A percentile compares a stretch with the other conserved stretches of the same genome.
Conservation (phyloP, 1,139 yeast genomes). For the Yamadazyma siamensis region DNA sequence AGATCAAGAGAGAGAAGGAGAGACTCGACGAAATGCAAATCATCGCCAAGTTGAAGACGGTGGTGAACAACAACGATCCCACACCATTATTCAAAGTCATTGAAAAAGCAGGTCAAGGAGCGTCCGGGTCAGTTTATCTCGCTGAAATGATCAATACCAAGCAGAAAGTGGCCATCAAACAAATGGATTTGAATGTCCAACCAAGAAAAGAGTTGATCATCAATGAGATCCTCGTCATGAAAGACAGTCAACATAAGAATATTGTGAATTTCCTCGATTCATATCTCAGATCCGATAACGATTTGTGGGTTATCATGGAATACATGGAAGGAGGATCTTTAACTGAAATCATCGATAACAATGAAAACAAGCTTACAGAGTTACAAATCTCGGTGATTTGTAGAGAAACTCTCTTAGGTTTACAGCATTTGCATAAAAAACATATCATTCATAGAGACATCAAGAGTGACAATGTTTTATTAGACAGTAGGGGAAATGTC, state of each 20-base stretch:
- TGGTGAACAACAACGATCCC: conserved; percentile 83
- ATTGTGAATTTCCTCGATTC: conserved; percentile 48
- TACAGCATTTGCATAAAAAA: conserved; percentile 85
- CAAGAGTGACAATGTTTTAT: conserved; percentile 87
- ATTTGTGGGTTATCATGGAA: conserved; percentile 92
- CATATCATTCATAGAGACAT: conserved; percentile 95
- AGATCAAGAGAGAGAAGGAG: conserved; percentile 58
- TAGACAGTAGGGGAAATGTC: conserved; percentile 84
- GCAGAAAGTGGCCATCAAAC: conserved; percentile 80
- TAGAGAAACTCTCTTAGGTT: conserved; percentile 85
- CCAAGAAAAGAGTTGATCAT: conserved; percentile 91
- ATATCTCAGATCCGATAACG: conserved; percentile 39
- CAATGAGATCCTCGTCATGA: conserved; percentile 49
- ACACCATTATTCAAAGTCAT: conserved; percentile 79
- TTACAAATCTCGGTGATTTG: conserved; percentile 89
- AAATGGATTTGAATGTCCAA: conserved; percentile 90
- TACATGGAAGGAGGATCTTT: conserved; percentile 78
- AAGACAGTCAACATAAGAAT: conserved; percentile 46
- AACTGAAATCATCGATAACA: conserved; percentile 88
- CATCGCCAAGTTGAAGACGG: conserved; percentile 77
- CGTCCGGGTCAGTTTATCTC: conserved; percentile 91
- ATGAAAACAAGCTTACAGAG: conserved; percentile 62
- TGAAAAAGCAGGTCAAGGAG: conserved; percentile 99
- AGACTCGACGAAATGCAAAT: conserved; percentile 84
- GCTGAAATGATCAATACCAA: conserved; percentile 59